phyloP scores from a whole-genome alignment of 768 basidiomycete species.

The Pisolithus sp. region DNA sequence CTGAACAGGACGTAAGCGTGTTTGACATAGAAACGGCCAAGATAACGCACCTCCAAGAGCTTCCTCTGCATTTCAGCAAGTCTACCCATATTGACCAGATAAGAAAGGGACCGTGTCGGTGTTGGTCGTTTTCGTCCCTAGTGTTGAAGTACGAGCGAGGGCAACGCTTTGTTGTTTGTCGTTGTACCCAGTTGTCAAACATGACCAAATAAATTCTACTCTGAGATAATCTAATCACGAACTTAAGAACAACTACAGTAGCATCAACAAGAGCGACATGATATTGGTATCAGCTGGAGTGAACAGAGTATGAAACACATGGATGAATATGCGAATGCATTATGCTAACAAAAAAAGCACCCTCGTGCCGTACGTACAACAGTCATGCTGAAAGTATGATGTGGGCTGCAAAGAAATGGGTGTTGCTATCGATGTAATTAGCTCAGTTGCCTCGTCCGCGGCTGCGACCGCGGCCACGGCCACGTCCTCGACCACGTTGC shows the following conservation, averaged over 20 bases:
- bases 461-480: slow-evolving; percentile 28
- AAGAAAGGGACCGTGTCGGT: not conserved
- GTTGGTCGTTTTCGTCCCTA: not conserved
- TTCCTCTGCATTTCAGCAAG: slow-evolving; percentile 97
- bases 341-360: no score
- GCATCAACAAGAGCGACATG: no score
- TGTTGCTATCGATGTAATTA: not conserved
- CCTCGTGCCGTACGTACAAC: not conserved
- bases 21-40: slow-evolving; percentile 13
- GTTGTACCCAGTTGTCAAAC: slow-evolving; percentile 24
- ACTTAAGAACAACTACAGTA: no score
- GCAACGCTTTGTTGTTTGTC: slow-evolving; percentile 2
- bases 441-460: not conserved
- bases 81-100: slow-evolving; percentile 65
- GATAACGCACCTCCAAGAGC: slow-evolving; percentile 63
- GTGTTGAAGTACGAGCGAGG: not conserved
- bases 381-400: not conserved
- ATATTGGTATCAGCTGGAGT: not conserved
- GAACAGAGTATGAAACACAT: not conserved
- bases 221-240: no score
- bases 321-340: not conserved
- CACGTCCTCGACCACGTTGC: slow-evolving; percentile 35
- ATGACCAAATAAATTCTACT: slow-evolving; percentile 7
- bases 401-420: not conserved
- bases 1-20: slow-evolving; percentile 34